Evolutionary conservation across 768 basidiomycete species (phyloP).

Genomic region (Kwoniella europaea): DNA sequence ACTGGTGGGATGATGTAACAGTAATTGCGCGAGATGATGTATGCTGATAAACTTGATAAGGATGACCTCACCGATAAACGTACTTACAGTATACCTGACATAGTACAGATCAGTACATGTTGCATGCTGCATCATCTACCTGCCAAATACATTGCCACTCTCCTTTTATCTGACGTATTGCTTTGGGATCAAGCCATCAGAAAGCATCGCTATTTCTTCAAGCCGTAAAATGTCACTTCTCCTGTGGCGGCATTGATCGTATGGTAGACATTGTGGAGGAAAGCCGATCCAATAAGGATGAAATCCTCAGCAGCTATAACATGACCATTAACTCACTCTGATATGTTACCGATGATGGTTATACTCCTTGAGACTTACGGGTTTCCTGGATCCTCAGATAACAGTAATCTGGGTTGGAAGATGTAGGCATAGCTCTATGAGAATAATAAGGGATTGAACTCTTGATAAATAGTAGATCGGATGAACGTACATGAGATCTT

Average conservation of each 20-base stretch:
- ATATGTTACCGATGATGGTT: neutral
- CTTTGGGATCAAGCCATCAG: too few species aligned
- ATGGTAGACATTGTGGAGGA: slow-evolving; percentile 21
- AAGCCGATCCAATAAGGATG: slow-evolving; percentile 14
- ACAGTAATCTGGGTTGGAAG: neutral
- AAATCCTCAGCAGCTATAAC: slow-evolving; percentile 1
- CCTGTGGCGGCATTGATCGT: slow-evolving; percentile 15
- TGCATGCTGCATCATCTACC: too few species aligned
- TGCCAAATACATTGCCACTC: too few species aligned
- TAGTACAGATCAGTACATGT: too few species aligned
- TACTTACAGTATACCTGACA: too few species aligned
- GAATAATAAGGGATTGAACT: neutral
- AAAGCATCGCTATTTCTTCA: neutral
- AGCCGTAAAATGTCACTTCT: slow-evolving; percentile 15
- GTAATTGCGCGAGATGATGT: neutral
- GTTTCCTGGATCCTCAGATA: neutral
- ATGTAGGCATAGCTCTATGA: neutral
- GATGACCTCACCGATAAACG: neutral
- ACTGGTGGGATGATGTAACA: neutral
- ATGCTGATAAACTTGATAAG: slow-evolving; percentile 1
- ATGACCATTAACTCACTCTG: neutral
- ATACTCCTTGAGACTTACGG: neutral
- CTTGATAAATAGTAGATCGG: neutral
- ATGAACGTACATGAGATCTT: slow-evolving; percentile 11
- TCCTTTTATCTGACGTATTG: too few species aligned